These are phyloP conservation scores for Aspergillus mulundensis DNA, from an alignment of 495 filamentous ascomycete genomes.

Conservation along the genomic window DNA sequence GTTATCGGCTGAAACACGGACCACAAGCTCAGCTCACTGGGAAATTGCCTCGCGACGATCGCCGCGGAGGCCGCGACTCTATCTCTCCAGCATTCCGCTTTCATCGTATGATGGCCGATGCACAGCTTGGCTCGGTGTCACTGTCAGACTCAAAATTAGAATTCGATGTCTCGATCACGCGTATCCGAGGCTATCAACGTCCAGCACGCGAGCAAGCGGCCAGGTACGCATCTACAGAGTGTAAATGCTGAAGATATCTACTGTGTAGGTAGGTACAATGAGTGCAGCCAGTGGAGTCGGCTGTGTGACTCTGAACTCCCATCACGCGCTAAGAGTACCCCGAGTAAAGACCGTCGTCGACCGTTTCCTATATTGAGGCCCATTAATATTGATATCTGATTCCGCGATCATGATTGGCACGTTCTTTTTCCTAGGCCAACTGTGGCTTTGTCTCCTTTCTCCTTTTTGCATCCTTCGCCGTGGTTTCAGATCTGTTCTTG, in stretches of 20 bases:
- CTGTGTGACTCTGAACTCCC: constrained; percentile 13
- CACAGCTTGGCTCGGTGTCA: neutral
- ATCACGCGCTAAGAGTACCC: neutral
- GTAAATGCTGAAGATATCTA: too few species aligned
- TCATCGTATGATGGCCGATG: neutral
- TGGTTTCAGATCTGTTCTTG: constrained; percentile 15
- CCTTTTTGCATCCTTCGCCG: constrained; percentile 1
- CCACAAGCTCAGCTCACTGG: constrained; percentile 25
- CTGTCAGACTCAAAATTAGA: neutral
- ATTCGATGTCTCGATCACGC: neutral
- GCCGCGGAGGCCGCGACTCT: constrained; percentile 4
- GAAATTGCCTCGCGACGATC: constrained; percentile 34
- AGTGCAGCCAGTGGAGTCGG: constrained; percentile 13
- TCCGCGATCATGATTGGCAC: constrained; percentile 1
- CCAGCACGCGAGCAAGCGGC: neutral
- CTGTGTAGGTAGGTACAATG: neutral
- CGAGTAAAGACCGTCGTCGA: neutral
- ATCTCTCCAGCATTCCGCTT: constrained; percentile 1
- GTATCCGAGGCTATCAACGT: neutral
- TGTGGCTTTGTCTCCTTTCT: constrained; percentile 7
- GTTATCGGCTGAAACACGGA: constrained; percentile 24
- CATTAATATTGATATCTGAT: neutral
- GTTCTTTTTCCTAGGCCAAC: neutral
- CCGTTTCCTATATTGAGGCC: neutral
- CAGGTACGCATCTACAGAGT: too few species aligned